Evolutionary conservation across 306 rosid genomes (phyloP).

Genomic region (Bauhinia variegata): DNA sequence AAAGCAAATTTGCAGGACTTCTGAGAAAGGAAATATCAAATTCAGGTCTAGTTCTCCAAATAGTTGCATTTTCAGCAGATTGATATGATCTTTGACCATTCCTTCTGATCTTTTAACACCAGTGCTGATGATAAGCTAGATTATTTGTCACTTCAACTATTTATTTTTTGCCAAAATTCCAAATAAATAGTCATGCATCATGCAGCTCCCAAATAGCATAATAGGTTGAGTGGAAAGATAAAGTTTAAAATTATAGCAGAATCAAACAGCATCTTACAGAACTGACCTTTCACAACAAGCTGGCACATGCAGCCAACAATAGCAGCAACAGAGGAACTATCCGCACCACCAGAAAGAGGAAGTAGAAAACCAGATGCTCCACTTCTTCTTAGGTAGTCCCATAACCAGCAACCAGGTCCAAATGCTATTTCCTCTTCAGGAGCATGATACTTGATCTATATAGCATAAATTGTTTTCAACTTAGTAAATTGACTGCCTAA

Average conservation of each 20-base stretch:
- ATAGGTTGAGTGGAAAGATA: slow-evolving; percentile 28
- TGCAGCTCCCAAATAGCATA: slow-evolving; percentile 9
- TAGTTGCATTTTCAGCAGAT: slow-evolving; percentile 24
- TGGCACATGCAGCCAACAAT: slow-evolving; percentile 99
- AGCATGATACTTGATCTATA: slow-evolving; percentile 79
- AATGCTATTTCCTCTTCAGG: slow-evolving; percentile 98
- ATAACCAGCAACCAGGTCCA: slow-evolving; percentile 98
- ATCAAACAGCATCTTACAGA: slow-evolving; percentile 19
- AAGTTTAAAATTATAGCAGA: slow-evolving; percentile 28
- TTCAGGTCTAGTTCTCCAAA: slow-evolving; percentile 7
- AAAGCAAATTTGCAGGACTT: slow-evolving; percentile 30
- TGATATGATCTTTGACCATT: slow-evolving; percentile 4
- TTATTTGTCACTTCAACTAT: slow-evolving; percentile 15
- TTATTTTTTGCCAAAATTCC: slow-evolving; percentile 18
- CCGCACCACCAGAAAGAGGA: slow-evolving; percentile 99
- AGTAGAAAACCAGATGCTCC: slow-evolving; percentile 99
- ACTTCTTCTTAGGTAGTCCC: slow-evolving; percentile 97
- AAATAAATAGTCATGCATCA: slow-evolving; percentile 16
- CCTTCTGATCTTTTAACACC: slow-evolving; percentile 8
- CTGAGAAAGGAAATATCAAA: slow-evolving; percentile 25
- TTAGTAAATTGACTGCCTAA: slow-evolving; percentile 31
- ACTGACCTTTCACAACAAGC: slow-evolving; percentile 84
- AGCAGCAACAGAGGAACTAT: slow-evolving; percentile 95
- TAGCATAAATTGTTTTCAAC: slow-evolving; percentile 35
- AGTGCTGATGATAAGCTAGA: slow-evolving; percentile 6